Percentiles rank a stretch among this genome's conserved stretches.
Conservation (phyloP, 2,329 filamentous ascomycete species). For the Fusarium newnesense region DNA sequence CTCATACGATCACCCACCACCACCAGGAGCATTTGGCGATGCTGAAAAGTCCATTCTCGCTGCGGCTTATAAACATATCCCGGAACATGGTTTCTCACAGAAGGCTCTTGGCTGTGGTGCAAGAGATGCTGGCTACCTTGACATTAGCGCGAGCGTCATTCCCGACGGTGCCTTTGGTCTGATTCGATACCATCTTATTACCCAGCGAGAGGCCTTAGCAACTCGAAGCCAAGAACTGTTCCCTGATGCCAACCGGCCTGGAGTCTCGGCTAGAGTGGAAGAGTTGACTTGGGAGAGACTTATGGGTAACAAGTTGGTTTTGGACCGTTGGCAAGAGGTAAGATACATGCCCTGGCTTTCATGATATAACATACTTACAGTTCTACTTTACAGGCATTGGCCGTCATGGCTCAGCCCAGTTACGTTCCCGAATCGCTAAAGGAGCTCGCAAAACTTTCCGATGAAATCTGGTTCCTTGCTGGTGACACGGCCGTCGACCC, state of each 20-base stretch:
- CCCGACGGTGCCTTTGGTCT: constrained; percentile 84
- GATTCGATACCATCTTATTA: constrained; percentile 79
- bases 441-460: constrained; percentile 84
- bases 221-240: constrained; percentile 53
- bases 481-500: constrained; percentile 85
- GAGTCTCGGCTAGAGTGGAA: constrained; percentile 73
- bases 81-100: constrained; percentile 82
- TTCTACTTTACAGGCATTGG: constrained; percentile 73
- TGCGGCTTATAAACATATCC: constrained; percentile 82
- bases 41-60: constrained; percentile 82
- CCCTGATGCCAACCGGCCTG: constrained; percentile 50
- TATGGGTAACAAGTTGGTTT: constrained; percentile 76
- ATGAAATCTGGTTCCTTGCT: constrained; percentile 91
- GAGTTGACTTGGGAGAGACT: constrained; percentile 80
- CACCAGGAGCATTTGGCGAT: constrained; percentile 69
- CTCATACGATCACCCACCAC: constrained; percentile 73
- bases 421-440: constrained; percentile 79
- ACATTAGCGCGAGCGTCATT: constrained; percentile 86
- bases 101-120: constrained; percentile 80
- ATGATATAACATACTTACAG: constrained; percentile 19
- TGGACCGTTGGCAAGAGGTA: constrained; percentile 89
- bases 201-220: constrained; percentile 70
- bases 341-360: constrained; percentile 39
- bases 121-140: constrained; percentile 84
- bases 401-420: constrained; percentile 86